Base-by-base conservation (phyloP, 2,329 filamentous ascomycete species). In the Lachnellula hyalina region DNA sequence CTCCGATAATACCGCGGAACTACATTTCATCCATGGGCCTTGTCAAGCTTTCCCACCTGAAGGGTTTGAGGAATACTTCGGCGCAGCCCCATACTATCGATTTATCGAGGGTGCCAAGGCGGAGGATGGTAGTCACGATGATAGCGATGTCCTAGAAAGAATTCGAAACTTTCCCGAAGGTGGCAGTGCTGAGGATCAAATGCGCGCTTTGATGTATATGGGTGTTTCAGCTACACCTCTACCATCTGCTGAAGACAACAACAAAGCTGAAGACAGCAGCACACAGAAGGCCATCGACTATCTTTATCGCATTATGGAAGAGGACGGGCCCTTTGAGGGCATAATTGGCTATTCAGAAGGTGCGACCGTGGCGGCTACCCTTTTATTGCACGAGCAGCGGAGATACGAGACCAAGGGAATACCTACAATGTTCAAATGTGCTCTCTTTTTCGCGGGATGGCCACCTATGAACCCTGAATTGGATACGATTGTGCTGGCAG, bases 291-390 rank as follows among this genome's bases (percentile, higher is more conserved):
- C 63, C 1, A 34, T 75, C 46, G 65, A 72, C 3, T 65, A 68
- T 48, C 52, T 75, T 0, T 68, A 75, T 59, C 64, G 74, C 9
- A 73, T 76, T 5, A 71, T 82, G 59, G 73, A 78, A 15, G 70
- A 75, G 36, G 66, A 72, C 3, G 73, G 73, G 0, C 72, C 73
- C 1, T 74, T 81, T 54, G 75, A 79, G 55, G 81, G 78, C 2
- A 77, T 85, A 46, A 73, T 85, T 17, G 82, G 82, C 1, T 85
- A 84, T 61, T 83, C 80, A 0, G 81, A 85, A 63, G 82, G 82
- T 3, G 80, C 82, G 1, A 78, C 77, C 0, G 74, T 80, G 14
- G 82, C 81, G 0, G 77, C 78, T 2, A 81, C 77, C 0, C 65
- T 81, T 12, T 65, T 83, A 4, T 67, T 83, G 0, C 75, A 82